A percentile compares a stretch with the other conserved stretches of the same genome.
phyloP scores from a whole-genome alignment of 305 asterid genomes.

The Fraxinus xanthoxyloides region DNA sequence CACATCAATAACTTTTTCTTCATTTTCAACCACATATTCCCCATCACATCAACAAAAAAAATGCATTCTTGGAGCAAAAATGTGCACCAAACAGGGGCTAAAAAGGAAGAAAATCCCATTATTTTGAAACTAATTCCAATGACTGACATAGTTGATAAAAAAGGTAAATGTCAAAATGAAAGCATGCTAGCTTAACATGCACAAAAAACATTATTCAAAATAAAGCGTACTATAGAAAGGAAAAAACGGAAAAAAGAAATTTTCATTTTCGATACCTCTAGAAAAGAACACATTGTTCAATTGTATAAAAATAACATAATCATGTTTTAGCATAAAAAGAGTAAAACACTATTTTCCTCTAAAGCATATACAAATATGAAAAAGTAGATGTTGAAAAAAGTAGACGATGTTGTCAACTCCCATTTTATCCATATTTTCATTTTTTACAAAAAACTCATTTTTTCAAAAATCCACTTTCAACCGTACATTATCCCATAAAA shows the following conservation, averaged over 20 bases:
- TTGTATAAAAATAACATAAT: not conserved
- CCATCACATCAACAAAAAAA: too few relatives aligned
- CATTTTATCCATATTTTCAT: not conserved
- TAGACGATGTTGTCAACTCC: not conserved
- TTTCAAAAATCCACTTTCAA: not conserved
- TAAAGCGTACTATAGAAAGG: not conserved
- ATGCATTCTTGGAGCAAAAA: too few relatives aligned
- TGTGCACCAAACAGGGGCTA: not conserved
- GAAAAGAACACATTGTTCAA: not conserved
- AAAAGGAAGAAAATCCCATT: not conserved
- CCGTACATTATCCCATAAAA: too few relatives aligned
- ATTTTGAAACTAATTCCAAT: not conserved
- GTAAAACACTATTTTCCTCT: not conserved
- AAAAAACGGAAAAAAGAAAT: too few relatives aligned
- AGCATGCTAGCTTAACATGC: not conserved
- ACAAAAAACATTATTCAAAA: not conserved
- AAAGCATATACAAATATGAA: not conserved
- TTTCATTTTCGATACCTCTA: not conserved
- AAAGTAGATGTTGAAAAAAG: not conserved
- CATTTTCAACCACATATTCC: too few relatives aligned
- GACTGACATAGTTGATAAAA: not conserved
- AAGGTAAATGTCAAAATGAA: not conserved
- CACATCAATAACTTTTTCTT: too few relatives aligned
- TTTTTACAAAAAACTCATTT: not conserved
- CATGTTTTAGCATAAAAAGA: not conserved